phyloP scores from a whole-genome alignment of 2,329 filamentous ascomycete species.

The Colletotrichum tamarilloi region DNA sequence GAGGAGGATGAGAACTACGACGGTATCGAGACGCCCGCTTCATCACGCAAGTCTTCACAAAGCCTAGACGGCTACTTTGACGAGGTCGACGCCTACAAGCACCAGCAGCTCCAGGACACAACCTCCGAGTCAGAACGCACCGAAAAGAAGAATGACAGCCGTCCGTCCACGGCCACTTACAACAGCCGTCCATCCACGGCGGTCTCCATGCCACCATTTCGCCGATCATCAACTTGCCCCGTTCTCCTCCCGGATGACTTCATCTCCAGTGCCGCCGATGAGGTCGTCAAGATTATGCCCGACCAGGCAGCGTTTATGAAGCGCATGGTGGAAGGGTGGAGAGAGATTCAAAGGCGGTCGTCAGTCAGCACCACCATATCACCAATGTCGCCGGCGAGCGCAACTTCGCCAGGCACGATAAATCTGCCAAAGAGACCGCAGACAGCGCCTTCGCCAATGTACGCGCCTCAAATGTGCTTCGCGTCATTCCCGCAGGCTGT shows the following conservation, averaged over 20 bases:
- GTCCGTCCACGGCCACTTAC: conserved; percentile 1
- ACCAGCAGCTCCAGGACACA: background rate
- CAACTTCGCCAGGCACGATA: background rate
- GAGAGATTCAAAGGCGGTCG: conserved; percentile 26
- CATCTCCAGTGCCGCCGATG: conserved; percentile 27
- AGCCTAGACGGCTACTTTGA: conserved; percentile 22
- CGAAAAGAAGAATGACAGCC: conserved; percentile 5
- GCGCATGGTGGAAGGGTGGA: conserved; percentile 30
- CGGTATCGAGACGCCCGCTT: conserved; percentile 16
- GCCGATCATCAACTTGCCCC: conserved; percentile 24
- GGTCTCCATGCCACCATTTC: conserved; percentile 21
- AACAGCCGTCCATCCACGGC: conserved; percentile 18
- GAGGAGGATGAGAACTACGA: conserved; percentile 3
- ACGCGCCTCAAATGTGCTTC: conserved; percentile 20
- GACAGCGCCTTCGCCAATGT: conserved; percentile 13
- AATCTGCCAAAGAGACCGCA: conserved; percentile 18
- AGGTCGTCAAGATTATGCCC: conserved; percentile 32
- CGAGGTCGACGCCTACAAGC: background rate
- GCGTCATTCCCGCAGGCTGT: conserved; percentile 26
- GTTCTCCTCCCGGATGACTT: conserved; percentile 20
- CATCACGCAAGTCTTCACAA: conserved; percentile 22
- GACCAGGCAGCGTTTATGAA: conserved; percentile 33
- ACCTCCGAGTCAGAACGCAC: conserved; percentile 10
- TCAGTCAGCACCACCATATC: conserved; percentile 4
- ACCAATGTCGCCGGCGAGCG: background rate